Evolutionary conservation across 306 rosid genomes (phyloP).

Genomic region (Echinosophora koreensis): DNA sequence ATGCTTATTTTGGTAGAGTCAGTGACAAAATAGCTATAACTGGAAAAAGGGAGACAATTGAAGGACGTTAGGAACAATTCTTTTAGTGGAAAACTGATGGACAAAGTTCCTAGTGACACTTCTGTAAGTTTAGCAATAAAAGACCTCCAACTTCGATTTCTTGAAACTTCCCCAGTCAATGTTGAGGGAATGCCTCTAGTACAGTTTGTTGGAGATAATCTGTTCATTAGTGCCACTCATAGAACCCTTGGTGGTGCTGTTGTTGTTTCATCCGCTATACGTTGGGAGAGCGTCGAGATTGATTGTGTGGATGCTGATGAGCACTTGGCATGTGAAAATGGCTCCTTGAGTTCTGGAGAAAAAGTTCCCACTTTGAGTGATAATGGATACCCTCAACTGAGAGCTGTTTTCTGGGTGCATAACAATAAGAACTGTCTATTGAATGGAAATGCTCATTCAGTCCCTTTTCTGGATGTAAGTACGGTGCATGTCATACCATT

Average conservation of each 20-base stretch:
- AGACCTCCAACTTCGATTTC: slow-evolving; percentile 78
- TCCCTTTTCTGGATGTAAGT: slow-evolving; percentile 71
- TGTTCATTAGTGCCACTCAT: slow-evolving; percentile 77
- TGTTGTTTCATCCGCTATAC: slow-evolving; percentile 79
- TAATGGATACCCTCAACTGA: slow-evolving; percentile 69
- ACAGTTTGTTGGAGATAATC: slow-evolving; percentile 79
- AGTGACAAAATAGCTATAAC: slow-evolving; percentile 74
- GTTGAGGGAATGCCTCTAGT: slow-evolving; percentile 76
- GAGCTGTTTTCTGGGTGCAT: slow-evolving; percentile 89
- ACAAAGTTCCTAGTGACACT: slow-evolving; percentile 83
- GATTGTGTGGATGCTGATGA: slow-evolving; percentile 73
- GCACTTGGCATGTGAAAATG: slow-evolving; percentile 55
- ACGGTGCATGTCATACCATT: slow-evolving; percentile 79
- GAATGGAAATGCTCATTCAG: slow-evolving; percentile 54
- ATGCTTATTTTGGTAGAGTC: slow-evolving; percentile 79
- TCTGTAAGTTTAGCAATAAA: slow-evolving; percentile 71
- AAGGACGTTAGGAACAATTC: slow-evolving; percentile 45
- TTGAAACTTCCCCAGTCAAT: slow-evolving; percentile 73
- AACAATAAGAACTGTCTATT: slow-evolving; percentile 52
- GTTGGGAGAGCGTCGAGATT: slow-evolving; percentile 77
- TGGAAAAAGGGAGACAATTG: slow-evolving; percentile 61
- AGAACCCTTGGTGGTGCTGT: slow-evolving; percentile 93
- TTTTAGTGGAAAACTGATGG: slow-evolving; percentile 61
- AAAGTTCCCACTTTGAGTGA: slow-evolving; percentile 56
- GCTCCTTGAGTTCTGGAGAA: slow-evolving; percentile 53